Base-by-base conservation (phyloP, 805 yeast species). In the Candida rishiriensis region DNA sequence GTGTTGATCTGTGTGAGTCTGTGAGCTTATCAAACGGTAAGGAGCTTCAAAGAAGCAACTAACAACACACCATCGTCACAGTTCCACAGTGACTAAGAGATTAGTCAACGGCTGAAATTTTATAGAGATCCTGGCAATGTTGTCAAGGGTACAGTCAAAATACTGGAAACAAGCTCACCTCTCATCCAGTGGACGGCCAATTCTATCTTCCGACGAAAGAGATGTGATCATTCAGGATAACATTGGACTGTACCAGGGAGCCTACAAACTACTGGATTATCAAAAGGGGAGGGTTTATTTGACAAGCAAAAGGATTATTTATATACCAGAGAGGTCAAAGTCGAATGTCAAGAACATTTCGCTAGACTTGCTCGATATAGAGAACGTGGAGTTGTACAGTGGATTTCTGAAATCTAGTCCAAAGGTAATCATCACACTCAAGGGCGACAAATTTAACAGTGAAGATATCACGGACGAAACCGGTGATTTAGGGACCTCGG, bases 241-340 rank as follows among this genome's bases (percentile, higher is more conserved):
- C 16, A 75, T 87, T 1, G 97, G 97, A 0, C 61, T 90, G 3
- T 90, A 90, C 58, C 90, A 85, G 54, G 95, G 88, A 17, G 79
- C 79, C 46, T 68, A 69, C 47, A 87, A 86, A 65, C 74, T 87
- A 18, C 41, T 66, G 2, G 69, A 76, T 29, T 76, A 81, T 49
- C 95, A 87, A 58, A 65, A 74, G 46, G 98, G 98, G 0, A 70
- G 96, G 29, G 56, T 85, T 0, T 89, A 89, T 60, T 65, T 91
- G 29, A 90, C 98, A 0, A 77, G 81, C 33, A 73, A 73, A 43
- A 65, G 97, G 38, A 61, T 91, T 2, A 80, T 89, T 11, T 91
- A 82, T 60, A 76, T 90, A 53, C 75, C 78, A 43, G 53, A 53
- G 4, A 28, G 26, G 3, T 17, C 15, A 16, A 18, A 13, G 13